These are phyloP conservation scores for Rhodotorula sp. DNA, from an alignment of 1,284 basidiomycete species.

Conservation along the genomic window DNA sequence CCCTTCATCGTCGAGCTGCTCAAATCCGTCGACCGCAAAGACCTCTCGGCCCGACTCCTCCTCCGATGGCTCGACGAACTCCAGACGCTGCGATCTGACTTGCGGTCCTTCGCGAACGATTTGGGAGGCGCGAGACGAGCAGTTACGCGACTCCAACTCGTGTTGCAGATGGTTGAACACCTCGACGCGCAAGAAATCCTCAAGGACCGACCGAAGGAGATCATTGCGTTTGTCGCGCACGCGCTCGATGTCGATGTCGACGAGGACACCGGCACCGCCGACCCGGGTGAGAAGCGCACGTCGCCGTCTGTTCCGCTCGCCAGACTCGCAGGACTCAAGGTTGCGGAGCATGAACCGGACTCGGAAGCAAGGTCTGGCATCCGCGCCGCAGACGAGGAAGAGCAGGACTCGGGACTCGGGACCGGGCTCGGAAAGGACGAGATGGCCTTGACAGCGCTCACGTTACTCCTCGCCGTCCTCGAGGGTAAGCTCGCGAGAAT, in stretches of 20 bases:
- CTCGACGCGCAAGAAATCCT: slow-evolving; percentile 59
- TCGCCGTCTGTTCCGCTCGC: too few relatives aligned
- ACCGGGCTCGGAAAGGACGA: slow-evolving; percentile 57
- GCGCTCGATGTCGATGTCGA: slow-evolving; percentile 52
- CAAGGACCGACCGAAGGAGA: slow-evolving; percentile 62
- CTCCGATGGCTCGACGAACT: slow-evolving; percentile 70
- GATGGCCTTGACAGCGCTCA: slow-evolving; percentile 70
- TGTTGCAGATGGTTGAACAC: slow-evolving; percentile 71
- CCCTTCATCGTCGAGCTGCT: slow-evolving; percentile 63
- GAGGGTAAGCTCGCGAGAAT: slow-evolving; percentile 61
- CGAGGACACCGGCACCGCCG: not conserved
- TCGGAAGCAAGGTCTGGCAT: not conserved
- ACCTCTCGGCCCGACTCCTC: slow-evolving; percentile 69
- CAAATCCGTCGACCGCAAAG: slow-evolving; percentile 62
- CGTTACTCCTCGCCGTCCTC: slow-evolving; percentile 71
- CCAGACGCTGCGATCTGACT: slow-evolving; percentile 49
- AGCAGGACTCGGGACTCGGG: slow-evolving; percentile 41
- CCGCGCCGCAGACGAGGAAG: slow-evolving; percentile 58
- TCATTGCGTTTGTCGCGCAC: slow-evolving; percentile 74
- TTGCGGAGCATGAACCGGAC: slow-evolving; percentile 35
- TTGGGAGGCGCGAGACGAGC: slow-evolving; percentile 44
- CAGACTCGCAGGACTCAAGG: slow-evolving; percentile 30
- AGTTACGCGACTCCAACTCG: slow-evolving; percentile 69
- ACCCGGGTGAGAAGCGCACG: not conserved
- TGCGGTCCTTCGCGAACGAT: slow-evolving; percentile 40